Evolutionary conservation across 768 basidiomycete genomes (phyloP), one percentile per base, ranked within the genome.

Genomic region (Lentinula edodes): DNA sequence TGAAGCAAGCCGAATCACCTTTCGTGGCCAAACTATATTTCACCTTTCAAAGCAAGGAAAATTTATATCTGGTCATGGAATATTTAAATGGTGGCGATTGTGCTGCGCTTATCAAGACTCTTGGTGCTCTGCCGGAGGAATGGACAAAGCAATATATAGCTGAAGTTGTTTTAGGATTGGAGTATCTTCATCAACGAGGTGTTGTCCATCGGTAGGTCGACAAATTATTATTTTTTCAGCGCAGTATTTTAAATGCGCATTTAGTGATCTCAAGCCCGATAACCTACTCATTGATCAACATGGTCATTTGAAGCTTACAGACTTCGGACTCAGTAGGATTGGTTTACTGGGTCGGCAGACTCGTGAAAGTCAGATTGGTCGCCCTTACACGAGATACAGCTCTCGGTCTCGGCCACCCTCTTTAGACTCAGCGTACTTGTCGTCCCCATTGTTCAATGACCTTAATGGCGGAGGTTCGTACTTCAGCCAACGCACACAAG

Each of bases 41-140:
- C 76, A 98, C 97, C 16, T 99, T 99, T 79, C 97, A 98, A 76
- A 96, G 92, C 85, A 98, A 96, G 80, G 97, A 99, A 32, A 98
- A 98, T 71, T 76, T 98, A 61, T 99, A 98, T 73, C 83, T 99
- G 55, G 97, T 99, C 56, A 99, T 99, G 97, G 97, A 99, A 73
- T 99, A 99, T 72, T 84, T 99, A 36, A 97, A 97, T 66, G 96
- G 96, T 39, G 97, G 97, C 6, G 97, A 99, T 69, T 98, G 97
- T 67, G 97, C 95, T 9, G 93, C 95, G 2, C 83, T 98, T 62
- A 92, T 99, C 82, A 98, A 98, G 76, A 90, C 91, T 18, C 70
- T 98, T n/a, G 97, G 95, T 5, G 88, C 83, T 18, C 75, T 99
- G 12, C 91, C 95, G 0, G 97, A 99, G 72, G 95, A 97, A 66